Percentiles rank a stretch among this genome's conserved stretches.
Conservation (phyloP, 2,329 filamentous ascomycete genomes). For the Trichoderma atrobrunneum region DNA sequence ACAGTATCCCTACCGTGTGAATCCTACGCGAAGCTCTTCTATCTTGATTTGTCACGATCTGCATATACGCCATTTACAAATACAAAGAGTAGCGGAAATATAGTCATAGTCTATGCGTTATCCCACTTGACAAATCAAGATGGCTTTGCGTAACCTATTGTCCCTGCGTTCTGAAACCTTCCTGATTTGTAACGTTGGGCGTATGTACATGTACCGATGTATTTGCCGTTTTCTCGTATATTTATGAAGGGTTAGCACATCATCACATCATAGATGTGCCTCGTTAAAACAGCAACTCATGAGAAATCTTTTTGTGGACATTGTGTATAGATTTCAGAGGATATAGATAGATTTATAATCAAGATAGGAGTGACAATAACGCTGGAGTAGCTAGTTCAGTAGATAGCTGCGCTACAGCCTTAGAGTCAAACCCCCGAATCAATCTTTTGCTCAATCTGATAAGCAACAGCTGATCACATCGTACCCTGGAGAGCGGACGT, state of each 20-base stretch:
- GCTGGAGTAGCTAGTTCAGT: not conserved
- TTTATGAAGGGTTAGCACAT: not conserved
- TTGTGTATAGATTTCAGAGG: not conserved
- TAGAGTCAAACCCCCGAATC: not conserved
- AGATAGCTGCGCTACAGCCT: not conserved
- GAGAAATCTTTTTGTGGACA: not conserved
- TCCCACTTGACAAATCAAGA: not conserved
- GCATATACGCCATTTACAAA: not conserved
- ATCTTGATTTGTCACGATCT: not conserved
- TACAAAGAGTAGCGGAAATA: not conserved
- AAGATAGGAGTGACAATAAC: not conserved
- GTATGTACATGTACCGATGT: not conserved
- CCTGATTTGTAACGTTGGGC: not conserved
- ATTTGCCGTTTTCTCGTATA: not conserved
- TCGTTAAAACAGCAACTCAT: not conserved
- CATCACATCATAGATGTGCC: not conserved
- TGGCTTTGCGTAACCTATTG: not conserved
- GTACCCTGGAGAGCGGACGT: no score
- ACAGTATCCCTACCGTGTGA: not conserved
- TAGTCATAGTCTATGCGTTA: no score
- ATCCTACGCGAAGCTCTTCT: not conserved
- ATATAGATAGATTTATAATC: not conserved
- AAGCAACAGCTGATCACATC: not conserved
- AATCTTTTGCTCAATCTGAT: not conserved
- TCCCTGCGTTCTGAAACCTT: not conserved